Percentiles rank a stretch among this genome's conserved stretches.
phyloP scores from a whole-genome alignment of 1,284 basidiomycete genomes.

The Mycosarcoma maydis region DNA sequence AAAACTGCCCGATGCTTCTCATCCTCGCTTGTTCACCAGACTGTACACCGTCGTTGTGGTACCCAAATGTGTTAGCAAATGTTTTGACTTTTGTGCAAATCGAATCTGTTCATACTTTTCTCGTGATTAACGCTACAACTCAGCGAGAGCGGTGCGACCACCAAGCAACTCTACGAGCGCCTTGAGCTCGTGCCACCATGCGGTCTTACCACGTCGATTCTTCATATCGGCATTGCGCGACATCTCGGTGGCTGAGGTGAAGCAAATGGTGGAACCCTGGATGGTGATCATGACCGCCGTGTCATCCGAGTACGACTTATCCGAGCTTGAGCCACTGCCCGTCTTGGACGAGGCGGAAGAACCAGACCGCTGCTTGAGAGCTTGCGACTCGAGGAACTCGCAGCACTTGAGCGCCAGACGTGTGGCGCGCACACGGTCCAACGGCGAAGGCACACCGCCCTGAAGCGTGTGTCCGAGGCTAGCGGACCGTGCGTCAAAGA shows the following conservation, averaged over 20 bases:
- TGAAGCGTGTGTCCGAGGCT: conserved; percentile 95
- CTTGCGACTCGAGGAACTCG: conserved; percentile 88
- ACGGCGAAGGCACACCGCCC: conserved; percentile 90
- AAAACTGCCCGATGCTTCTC: neutral
- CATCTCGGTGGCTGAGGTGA: conserved; percentile 86
- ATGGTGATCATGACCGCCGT: conserved; percentile 91
- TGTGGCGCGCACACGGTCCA: conserved; percentile 89
- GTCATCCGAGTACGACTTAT: conserved; percentile 68
- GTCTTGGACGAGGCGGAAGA: conserved; percentile 43
- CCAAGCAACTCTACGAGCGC: conserved; percentile 57
- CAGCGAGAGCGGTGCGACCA: conserved; percentile 46
- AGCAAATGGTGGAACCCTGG: conserved; percentile 79
- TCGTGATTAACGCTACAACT: no score
- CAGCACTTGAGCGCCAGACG: conserved; percentile 91
- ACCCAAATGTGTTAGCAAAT: neutral
- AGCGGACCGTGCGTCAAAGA: conserved; percentile 95
- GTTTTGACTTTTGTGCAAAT: no score
- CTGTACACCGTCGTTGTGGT: neutral
- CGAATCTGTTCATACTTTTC: no score
- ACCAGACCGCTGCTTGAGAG: conserved; percentile 67
- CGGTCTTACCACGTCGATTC: conserved; percentile 80
- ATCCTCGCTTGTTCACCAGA: neutral
- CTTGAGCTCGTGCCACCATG: conserved; percentile 77
- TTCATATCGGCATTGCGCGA: conserved; percentile 86
- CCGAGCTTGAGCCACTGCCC: conserved; percentile 62